These are phyloP conservation scores for Aureobasidium sp. DNA, from an alignment of 2,329 filamentous ascomycete species.

Conservation along the genomic window DNA sequence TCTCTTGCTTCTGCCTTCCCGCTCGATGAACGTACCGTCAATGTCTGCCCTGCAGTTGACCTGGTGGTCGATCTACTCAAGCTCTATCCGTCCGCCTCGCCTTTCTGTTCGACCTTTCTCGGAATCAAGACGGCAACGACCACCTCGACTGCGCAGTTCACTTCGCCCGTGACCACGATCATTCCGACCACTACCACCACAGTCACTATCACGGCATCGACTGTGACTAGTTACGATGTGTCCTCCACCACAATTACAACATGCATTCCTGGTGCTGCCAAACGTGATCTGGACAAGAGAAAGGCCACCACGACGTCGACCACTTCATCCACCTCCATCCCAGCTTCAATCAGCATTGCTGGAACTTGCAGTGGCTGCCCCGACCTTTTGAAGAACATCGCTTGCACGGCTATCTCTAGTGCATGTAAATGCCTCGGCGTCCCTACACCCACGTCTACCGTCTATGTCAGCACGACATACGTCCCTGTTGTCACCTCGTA, in stretches of 20 bases:
- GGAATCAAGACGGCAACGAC: constrained; percentile 5
- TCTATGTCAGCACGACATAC: neutral
- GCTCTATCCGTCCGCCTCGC: neutral
- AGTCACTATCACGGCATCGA: neutral
- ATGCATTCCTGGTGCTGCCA: neutral
- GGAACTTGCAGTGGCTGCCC: neutral
- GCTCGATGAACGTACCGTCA: neutral
- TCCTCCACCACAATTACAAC: constrained; percentile 6
- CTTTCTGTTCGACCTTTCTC: constrained; percentile 18
- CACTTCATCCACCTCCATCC: constrained; percentile 13
- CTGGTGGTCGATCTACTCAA: neutral
- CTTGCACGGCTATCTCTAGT: neutral
- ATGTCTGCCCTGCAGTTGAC: neutral
- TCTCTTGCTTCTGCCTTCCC: neutral
- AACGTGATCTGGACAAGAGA: constrained; percentile 4
- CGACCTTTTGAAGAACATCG: neutral
- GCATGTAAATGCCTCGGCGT: neutral
- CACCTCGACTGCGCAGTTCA: constrained; percentile 5
- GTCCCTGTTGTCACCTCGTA: neutral
- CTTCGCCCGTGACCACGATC: constrained; percentile 9
- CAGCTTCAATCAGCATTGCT: neutral
- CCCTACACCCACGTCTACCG: constrained; percentile 1
- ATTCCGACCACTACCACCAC: neutral
- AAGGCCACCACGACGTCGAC: constrained; percentile 14
- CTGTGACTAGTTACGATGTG: neutral